A percentile compares a stretch with the other conserved stretches of the same genome.
These are phyloP conservation scores for Pulveroboletus sp. DNA, from an alignment of 768 basidiomycete species.

Conservation along the genomic window DNA sequence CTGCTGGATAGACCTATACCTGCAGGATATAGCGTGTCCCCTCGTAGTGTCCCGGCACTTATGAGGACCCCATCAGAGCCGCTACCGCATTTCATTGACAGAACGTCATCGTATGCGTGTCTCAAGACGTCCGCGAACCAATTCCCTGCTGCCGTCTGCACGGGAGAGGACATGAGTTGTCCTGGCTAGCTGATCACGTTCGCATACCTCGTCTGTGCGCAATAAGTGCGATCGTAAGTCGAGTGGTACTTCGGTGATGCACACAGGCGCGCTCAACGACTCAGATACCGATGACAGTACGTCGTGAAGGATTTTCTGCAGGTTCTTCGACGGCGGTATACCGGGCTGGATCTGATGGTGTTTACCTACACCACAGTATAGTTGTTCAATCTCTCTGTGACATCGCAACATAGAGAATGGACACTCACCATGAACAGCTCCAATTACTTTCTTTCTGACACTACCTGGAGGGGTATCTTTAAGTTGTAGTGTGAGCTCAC, in stretches of 20 bases:
- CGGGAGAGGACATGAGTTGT: neutral
- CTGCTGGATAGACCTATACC: conserved; percentile 38
- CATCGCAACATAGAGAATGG: neutral
- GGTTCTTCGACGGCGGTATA: conserved; percentile 48
- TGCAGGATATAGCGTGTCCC: conserved; percentile 80
- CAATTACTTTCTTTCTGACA: conserved; percentile 62
- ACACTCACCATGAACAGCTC: conserved; percentile 49
- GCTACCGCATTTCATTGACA: conserved; percentile 50
- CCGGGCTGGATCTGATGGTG: conserved; percentile 58
- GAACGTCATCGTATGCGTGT: conserved; percentile 75
- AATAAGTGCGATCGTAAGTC: conserved; percentile 75
- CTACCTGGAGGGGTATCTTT: conserved; percentile 55
- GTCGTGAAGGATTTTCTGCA: conserved; percentile 55
- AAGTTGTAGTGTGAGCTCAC: conserved; percentile 65
- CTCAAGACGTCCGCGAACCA: conserved; percentile 84
- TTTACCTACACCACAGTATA: conserved; percentile 45
- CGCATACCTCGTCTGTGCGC: conserved; percentile 61
- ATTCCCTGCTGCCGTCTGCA: conserved; percentile 64
- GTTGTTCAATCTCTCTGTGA: neutral
- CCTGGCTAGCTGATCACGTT: neutral
- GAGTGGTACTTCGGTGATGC: conserved; percentile 59
- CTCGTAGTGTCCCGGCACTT: conserved; percentile 79
- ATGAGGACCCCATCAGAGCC: conserved; percentile 80
- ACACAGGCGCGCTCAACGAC: conserved; percentile 71
- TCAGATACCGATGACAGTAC: conserved; percentile 65